Evolutionary conservation across 208 protist species (phyloP), one percentile per base, ranked within the genome.

Genomic region (Acanthamoeba lenticulata): DNA sequence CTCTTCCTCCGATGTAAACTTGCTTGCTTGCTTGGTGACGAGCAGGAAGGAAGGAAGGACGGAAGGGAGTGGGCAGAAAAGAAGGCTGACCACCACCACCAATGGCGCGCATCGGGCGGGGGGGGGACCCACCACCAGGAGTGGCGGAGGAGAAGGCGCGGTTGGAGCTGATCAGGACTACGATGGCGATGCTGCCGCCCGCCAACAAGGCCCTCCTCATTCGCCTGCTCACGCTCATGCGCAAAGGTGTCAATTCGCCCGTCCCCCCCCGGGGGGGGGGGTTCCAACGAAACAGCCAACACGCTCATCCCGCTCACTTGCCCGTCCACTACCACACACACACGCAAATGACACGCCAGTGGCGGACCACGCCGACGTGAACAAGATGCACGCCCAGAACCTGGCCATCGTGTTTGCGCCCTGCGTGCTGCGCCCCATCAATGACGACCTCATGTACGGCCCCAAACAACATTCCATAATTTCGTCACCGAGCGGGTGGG

Each of bases 381-480:
- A 86, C 42, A 45, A 86, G 27, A 86, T 86, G 74, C 74, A 86
- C 24, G 38, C 74, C 19, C 45, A 45, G n/a, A 86, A 86, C 42
- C 27, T 86, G 38, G 74, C 74, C 24, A 86, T 86, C 24, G 74
- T 86, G 4, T 86, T 86, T 34, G 74, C 74, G 1, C 74, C 74
- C 74, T 86, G 42, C 45, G 17, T 86, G 11, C 42, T 86, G 11
- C 74, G 74, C 42, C 42, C 38, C 45, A 24, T 24, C 2, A 86
- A 86, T 38, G 74, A 45, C 21, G 42, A 86, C 27, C 74, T 86
- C 74, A 74, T 74, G 65, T 74, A 74, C 17, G n/a, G 4, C n/a
- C n/a, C n/a, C n/a, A n/a, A n/a, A n/a, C n/a, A n/a, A n/a, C n/a
- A n/a, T n/a, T n/a, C n/a, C n/a, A n/a, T n/a, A n/a, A n/a, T n/a